A percentile compares a stretch with the other conserved stretches of the same genome.
These are phyloP conservation scores for Insectozyma bohioensis DNA, from an alignment of 1,139 yeast species.

Conservation along the genomic window DNA sequence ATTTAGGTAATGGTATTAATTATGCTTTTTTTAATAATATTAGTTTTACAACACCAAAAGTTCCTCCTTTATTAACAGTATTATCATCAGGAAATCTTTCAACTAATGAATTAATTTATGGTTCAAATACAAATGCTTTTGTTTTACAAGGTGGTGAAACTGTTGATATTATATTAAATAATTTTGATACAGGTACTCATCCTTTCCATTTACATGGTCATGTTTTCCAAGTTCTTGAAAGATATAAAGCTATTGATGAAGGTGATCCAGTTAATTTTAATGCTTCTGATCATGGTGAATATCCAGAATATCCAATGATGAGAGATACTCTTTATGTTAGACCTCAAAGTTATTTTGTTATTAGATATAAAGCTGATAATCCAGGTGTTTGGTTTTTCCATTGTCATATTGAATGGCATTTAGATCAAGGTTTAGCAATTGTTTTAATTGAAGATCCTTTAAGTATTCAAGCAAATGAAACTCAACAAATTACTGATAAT, in stretches of 20 bases:
- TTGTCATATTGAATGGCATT: constrained; percentile 94
- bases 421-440: constrained; percentile 81
- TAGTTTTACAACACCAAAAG: constrained; percentile 61
- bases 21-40: constrained; percentile 75
- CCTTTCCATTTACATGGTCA: constrained; percentile 96
- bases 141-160: constrained; percentile 61
- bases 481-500: constrained; percentile 43
- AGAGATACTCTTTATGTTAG: constrained; percentile 69
- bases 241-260: constrained; percentile 48
- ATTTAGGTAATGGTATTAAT: constrained; percentile 68
- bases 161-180: constrained; percentile 71
- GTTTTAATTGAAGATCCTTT: constrained; percentile 74
- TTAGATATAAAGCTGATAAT: constrained; percentile 73
- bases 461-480: constrained; percentile 38
- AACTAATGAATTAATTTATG: constrained; percentile 53
- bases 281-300: constrained; percentile 46
- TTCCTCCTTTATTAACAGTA: constrained; percentile 64
- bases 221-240: constrained; percentile 68
- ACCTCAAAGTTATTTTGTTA: constrained; percentile 63
- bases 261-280: constrained; percentile 52
- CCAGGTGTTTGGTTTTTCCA: constrained; percentile 96
- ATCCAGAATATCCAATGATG: constrained; percentile 60
- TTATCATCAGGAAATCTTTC: constrained; percentile 51
- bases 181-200: constrained; percentile 79
- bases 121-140: constrained; percentile 64